phyloP scores from a whole-genome alignment of 148 eudicot genomes.

The Diospyros lotus region DNA sequence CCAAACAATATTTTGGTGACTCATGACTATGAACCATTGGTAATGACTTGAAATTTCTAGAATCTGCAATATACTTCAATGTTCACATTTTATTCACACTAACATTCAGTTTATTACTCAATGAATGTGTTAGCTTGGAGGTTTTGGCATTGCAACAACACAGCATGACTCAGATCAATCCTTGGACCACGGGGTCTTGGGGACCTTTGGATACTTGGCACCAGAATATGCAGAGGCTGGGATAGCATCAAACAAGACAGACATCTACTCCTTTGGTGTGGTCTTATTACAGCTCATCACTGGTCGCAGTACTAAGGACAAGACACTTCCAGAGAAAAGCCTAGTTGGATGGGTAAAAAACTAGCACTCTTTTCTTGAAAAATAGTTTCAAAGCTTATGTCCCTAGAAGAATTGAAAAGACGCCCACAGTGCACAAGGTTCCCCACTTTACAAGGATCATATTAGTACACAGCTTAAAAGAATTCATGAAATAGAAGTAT shows the following conservation, averaged over 20 bases:
- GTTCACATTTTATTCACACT: background rate
- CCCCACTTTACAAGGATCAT: too few relatives aligned
- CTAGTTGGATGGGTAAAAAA: conserved; percentile 33
- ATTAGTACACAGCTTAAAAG: too few relatives aligned
- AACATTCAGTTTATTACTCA: background rate
- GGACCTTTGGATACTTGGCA: conserved; percentile 37
- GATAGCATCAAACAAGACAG: conserved; percentile 27
- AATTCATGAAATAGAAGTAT: too few relatives aligned
- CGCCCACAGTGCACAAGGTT: too few relatives aligned
- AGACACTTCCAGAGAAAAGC: conserved; percentile 18
- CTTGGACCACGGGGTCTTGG: conserved; percentile 21
- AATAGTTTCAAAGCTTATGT: background rate
- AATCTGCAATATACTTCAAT: background rate
- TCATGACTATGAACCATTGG: conserved; percentile 36
- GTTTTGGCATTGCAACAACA: conserved; percentile 30
- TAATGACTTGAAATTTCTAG: background rate
- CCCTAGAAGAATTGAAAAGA: background rate
- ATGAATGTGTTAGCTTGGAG: conserved; percentile 29
- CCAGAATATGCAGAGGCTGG: conserved; percentile 38
- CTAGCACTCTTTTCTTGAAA: background rate
- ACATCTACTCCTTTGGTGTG: conserved; percentile 34
- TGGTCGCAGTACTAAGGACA: conserved; percentile 21
- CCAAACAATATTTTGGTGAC: conserved; percentile 35
- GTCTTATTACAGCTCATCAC: conserved; percentile 31
- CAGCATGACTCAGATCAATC: conserved; percentile 7